Conservation (phyloP, 768 basidiomycete species). For the Flagelloscypha sp. region DNA sequence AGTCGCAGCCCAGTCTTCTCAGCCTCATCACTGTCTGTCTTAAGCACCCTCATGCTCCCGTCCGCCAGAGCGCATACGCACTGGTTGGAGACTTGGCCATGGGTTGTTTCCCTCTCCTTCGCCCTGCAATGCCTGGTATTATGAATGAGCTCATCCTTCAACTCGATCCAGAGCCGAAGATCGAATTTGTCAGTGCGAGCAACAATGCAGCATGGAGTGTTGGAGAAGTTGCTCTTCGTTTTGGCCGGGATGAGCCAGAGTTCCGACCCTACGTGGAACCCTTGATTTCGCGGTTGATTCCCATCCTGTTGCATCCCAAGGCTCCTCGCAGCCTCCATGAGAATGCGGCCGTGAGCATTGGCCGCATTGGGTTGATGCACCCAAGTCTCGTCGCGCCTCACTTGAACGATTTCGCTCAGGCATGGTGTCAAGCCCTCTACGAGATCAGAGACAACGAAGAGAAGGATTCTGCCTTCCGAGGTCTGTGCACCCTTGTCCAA, state of each 20-base stretch:
- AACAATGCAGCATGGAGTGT: conserved; percentile 99
- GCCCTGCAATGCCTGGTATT: conserved; percentile 79
- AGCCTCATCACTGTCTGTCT: conserved; percentile 79
- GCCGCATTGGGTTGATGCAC: conserved; percentile 90
- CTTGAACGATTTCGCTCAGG: conserved; percentile 82
- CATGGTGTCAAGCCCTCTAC: conserved; percentile 95
- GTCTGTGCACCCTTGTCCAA: conserved; percentile 92
- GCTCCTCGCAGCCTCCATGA: conserved; percentile 92
- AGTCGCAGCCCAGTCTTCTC: conserved; percentile 69
- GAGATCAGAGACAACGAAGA: conserved; percentile 99
- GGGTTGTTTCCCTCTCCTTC: conserved; percentile 82
- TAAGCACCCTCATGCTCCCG: conserved; percentile 92
- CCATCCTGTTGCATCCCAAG: conserved; percentile 87
- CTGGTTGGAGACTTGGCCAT: conserved; percentile 97
- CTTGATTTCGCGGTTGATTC: conserved; percentile 81
- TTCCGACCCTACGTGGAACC: conserved; percentile 90
- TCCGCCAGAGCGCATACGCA: conserved; percentile 96
- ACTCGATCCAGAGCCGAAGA: conserved; percentile 86
- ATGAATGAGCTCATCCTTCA: conserved; percentile 87
- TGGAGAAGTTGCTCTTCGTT: conserved; percentile 92
- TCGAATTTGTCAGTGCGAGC: conserved; percentile 92
- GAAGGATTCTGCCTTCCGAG: conserved; percentile 98
- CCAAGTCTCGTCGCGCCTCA: conserved; percentile 84
- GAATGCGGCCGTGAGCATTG: conserved; percentile 98
- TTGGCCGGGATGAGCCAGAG: conserved; percentile 75